Base-by-base conservation (phyloP, 495 filamentous ascomycete genomes). In the Clohesyomyces aquaticus region DNA sequence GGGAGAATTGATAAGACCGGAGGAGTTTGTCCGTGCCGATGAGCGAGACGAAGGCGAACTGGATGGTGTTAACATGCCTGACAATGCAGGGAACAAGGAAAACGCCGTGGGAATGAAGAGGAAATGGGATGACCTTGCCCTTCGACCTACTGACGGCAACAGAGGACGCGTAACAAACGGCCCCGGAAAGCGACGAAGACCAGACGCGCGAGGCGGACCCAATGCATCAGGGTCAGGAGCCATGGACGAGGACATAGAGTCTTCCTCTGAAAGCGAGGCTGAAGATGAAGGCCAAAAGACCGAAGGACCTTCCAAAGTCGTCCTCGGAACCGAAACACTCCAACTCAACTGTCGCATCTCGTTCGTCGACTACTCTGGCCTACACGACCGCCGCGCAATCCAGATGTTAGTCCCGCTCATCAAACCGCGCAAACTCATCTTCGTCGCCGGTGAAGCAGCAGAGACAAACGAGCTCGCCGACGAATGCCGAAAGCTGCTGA, bases 321-420 rank as follows among this genome's bases (percentile, higher is more conserved):
- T 86, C 4, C 80, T 87, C 59, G 79, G 78, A 12, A 82, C 76
- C 3, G 80, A 86, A 14, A 80, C 79, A 2, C 68, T 97, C 27
- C 77, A 79, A 10, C 79, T 94, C 60, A 83, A 89, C 59, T 80
- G 91, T 18, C 83, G 86, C 23, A 85, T 98, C 43, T 87, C 89
- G 14, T 93, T 89, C 73, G 86, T 98, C 22, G 94, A 99, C 72
- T 97, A 95, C 64, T 85, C 87, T 54, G 94, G 95, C 29, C 79
- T 98, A 42, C 93, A 97, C 74, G 93, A 97, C 71, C 91, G 93
- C 70, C 88, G 92, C 59, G 93, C 89, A 66, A 76, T 99, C 48
- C 89, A 90, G 74, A 97, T 96, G 89, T 79, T 99, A 28, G 89
- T 99, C 25, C 94, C 95, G 0, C 83, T 97, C 2, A 96, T 99